These are phyloP conservation scores for Cicer arietinum DNA, from an alignment of 306 rosid species.

Conservation along the genomic window DNA sequence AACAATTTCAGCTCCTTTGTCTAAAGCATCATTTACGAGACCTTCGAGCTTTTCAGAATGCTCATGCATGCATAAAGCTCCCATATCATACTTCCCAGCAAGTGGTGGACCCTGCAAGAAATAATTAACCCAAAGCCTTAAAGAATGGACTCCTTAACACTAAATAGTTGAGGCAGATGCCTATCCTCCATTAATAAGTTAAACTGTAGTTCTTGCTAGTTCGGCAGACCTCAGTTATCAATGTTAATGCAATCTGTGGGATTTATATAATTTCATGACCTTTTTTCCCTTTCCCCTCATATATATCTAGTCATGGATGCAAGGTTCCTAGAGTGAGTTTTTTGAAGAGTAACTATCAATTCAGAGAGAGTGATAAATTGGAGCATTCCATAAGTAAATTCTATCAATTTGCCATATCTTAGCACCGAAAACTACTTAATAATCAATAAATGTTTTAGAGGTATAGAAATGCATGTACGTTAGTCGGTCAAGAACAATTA, in stretches of 20 bases:
- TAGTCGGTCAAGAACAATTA: too few relatives aligned
- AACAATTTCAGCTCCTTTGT: conserved; percentile 86
- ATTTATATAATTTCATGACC: neutral
- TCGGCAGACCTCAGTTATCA: neutral
- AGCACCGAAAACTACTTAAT: neutral
- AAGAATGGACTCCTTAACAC: conserved; percentile 10
- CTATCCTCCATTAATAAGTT: conserved; percentile 2
- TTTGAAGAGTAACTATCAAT: neutral
- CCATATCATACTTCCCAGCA: conserved; percentile 90
- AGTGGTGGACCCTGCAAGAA: conserved; percentile 86
- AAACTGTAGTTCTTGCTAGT: neutral
- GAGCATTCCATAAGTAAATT: neutral
- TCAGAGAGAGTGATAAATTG: neutral
- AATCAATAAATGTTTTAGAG: too few relatives aligned
- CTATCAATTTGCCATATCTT: neutral
- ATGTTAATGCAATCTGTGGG: neutral
- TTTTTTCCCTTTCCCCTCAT: neutral
- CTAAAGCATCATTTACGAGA: conserved; percentile 86
- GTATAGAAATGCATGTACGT: too few relatives aligned
- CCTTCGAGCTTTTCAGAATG: conserved; percentile 92
- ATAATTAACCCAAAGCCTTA: conserved; percentile 25
- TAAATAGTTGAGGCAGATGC: conserved; percentile 2
- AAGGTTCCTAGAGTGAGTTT: neutral
- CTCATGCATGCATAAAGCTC: conserved; percentile 91
- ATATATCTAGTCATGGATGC: neutral